These are phyloP conservation scores for Glebionis coronaria DNA, from an alignment of 129 eudicot species.

Conservation along the genomic window DNA sequence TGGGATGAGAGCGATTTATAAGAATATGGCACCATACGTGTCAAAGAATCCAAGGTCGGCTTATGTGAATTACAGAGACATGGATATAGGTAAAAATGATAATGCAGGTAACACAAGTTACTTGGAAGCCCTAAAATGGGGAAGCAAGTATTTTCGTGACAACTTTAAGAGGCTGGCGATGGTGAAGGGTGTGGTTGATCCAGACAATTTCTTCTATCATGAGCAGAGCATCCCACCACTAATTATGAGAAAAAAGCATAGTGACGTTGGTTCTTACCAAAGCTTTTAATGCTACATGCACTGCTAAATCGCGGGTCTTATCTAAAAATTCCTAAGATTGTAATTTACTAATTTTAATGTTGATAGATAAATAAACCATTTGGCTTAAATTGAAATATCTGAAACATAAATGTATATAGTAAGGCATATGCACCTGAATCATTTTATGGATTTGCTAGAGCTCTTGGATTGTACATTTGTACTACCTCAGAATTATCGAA, in stretches of 20 bases:
- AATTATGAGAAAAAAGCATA: not conserved
- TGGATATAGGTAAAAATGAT: slow-evolving; percentile 5
- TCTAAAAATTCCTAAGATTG: not conserved
- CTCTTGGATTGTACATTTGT: too few species aligned
- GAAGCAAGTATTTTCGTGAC: slow-evolving; percentile 10
- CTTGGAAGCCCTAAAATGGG: not conserved
- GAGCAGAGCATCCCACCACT: slow-evolving; percentile 11
- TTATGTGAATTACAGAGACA: slow-evolving; percentile 15
- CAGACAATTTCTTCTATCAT: slow-evolving; percentile 1
- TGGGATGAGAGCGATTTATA: not conserved
- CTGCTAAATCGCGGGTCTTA: not conserved
- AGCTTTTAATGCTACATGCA: not conserved
- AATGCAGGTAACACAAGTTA: slow-evolving; percentile 1
- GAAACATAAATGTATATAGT: not conserved
- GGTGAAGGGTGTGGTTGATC: slow-evolving; percentile 9
- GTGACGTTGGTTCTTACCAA: not conserved
- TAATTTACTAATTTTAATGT: not conserved
- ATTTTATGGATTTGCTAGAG: too few species aligned
- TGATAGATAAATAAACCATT: not conserved
- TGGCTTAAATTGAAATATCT: not conserved
- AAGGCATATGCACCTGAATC: not conserved
- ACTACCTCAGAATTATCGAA: not conserved
- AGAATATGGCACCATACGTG: slow-evolving; percentile 11
- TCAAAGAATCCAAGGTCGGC: slow-evolving; percentile 13
- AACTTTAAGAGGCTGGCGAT: slow-evolving; percentile 3